Evolutionary conservation across 2,329 filamentous ascomycete genomes (phyloP), one percentile per base, ranked within the genome.

Genomic region (Westerdykella sp.): DNA sequence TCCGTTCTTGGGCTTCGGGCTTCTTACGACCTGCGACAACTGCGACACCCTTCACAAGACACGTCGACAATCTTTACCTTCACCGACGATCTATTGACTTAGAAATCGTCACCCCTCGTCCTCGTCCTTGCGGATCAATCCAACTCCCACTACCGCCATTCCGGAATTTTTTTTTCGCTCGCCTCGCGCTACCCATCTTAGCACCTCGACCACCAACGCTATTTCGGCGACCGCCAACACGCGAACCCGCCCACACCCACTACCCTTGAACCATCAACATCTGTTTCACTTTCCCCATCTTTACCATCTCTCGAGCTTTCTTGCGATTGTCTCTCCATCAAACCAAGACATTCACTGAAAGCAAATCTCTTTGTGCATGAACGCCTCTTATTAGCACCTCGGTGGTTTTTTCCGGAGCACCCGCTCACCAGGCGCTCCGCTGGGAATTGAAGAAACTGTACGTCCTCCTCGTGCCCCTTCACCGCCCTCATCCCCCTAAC

Each of bases 31-130:
- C 25, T 28, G 25, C 25, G 25, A 28, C 25, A 28, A 4, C 9
- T 28, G 25, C 25, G 25, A 28, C 25, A 28, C 12, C 42, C 30
- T 34, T 34, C 34, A 16, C 41, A 45, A 42, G 38, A 47, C 32
- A 38, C 41, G 45, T 38, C 48, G 39, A 45, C 46, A 43, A 45
- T 48, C 41, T 45, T 35, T 15, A 9, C 3, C 16, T 13, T 51
- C 50, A 59, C 54, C 51, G 60, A 57, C 63, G 62, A 66, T 61
- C 62, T 67, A 66, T 67, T 67, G 50, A 66, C 54, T 67, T 67
- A 66, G 62, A 50, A 55, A 46, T 65, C 62, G 62, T 61, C 62
- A 55, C 50, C 49, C 50, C 48, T 51, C 54, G 53, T 49, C 50
- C 48, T 51, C 54, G 53, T 49, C 48, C 54, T 57, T 53, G 48